These are phyloP conservation scores for Haematococcus lacustris DNA, from an alignment of 139 green algal genomes.

Conservation along the genomic window DNA sequence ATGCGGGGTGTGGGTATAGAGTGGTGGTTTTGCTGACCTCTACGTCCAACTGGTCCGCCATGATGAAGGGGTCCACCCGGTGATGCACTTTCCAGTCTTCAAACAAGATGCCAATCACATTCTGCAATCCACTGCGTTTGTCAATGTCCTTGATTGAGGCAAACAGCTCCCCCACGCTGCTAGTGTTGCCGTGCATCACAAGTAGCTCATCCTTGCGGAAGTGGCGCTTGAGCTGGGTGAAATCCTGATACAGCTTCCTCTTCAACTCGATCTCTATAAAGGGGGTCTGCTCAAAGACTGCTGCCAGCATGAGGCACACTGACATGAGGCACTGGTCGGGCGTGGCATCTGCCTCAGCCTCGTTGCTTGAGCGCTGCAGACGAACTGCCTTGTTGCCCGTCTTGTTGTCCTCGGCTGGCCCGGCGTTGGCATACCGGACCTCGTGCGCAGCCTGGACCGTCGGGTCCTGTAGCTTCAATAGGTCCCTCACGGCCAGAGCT, in stretches of 20 bases:
- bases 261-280: conserved; percentile 6
- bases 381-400: too few species aligned
- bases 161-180: conserved; percentile 1
- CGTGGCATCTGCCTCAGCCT: conserved; percentile 7
- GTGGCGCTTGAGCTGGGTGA: conserved; percentile 17
- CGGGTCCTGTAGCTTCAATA: not conserved
- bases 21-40: too few species aligned
- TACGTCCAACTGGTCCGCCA: conserved; percentile 6
- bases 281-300: conserved; percentile 12
- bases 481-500: not conserved
- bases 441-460: not conserved
- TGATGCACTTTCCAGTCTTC: conserved; percentile 22
- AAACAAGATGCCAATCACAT: conserved; percentile 19
- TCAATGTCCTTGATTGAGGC: conserved; percentile 1
- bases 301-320: conserved; percentile 16
- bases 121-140: not conserved
- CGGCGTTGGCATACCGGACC: not conserved
- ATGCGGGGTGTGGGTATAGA: too few species aligned
- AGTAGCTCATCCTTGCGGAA: conserved; percentile 12
- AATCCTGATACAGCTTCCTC: conserved; percentile 8
- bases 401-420: not conserved
- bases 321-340: conserved; percentile 8
- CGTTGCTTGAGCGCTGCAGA: too few species aligned
- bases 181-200: conserved; percentile 8
- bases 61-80: conserved; percentile 17